A percentile compares a stretch with the other conserved stretches of the same genome.
These are phyloP conservation scores for Talaromyces proteolyticus DNA, from an alignment of 495 filamentous ascomycete genomes.

Conservation along the genomic window DNA sequence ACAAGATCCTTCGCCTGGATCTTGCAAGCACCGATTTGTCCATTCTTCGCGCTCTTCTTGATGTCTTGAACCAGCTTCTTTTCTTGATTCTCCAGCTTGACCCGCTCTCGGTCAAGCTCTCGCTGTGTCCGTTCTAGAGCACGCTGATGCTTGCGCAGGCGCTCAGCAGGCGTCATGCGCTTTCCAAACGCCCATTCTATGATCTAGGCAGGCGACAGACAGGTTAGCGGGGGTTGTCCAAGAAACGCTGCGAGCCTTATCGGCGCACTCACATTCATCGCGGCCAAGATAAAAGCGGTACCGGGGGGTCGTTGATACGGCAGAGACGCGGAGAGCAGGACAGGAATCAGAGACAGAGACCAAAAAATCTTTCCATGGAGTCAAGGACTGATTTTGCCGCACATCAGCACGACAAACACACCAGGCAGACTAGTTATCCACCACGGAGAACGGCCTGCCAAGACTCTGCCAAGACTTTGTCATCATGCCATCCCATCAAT, in stretches of 20 bases:
- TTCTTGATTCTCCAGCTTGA: slow-evolving; percentile 96
- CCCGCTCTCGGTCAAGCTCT: slow-evolving; percentile 87
- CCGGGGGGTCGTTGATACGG: no score
- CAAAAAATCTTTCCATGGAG: no score
- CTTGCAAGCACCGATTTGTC: slow-evolving; percentile 91
- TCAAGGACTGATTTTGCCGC: no score
- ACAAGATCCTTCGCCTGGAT: slow-evolving; percentile 98
- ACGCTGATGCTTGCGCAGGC: slow-evolving; percentile 93
- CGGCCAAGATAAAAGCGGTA: slow-evolving; percentile 10
- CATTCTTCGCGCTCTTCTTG: slow-evolving; percentile 96
- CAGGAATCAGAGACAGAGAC: no score
- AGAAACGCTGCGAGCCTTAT: slow-evolving; percentile 1
- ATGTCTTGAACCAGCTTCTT: slow-evolving; percentile 94
- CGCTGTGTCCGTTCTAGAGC: slow-evolving; percentile 95
- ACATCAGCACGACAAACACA: no score
- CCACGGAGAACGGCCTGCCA: no score
- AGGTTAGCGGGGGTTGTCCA: slow-evolving; percentile 17
- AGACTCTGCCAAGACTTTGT: no score
- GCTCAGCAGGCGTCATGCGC: slow-evolving; percentile 95
- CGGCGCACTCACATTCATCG: slow-evolving; percentile 53
- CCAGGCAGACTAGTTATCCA: no score
- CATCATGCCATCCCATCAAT: no score
- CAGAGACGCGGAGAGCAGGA: no score
- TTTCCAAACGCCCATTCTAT: slow-evolving; percentile 98
- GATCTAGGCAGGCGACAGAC: slow-evolving; percentile 48